Base-by-base conservation (phyloP, 495 filamentous ascomycete species). In the Talaromyces liani region DNA sequence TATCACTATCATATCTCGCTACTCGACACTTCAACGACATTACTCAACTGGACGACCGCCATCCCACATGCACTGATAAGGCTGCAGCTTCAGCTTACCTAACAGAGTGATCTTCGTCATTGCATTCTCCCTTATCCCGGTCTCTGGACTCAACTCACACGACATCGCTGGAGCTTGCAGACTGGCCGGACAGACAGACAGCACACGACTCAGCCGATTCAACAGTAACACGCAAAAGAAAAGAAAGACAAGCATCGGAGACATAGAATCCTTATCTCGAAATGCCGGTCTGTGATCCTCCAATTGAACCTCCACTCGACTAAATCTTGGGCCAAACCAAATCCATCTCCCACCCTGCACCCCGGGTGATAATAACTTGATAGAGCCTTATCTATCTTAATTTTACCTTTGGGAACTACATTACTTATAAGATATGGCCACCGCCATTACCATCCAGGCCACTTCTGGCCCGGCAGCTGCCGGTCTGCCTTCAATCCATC, bases 381-480 rank as follows among this genome's bases (percentile, higher is more conserved):
- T 49, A 20, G 45, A 18, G 27, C 57, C 29, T 59, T 59, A 59
- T 59, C 57, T 34, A 22, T 59, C 31, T 36, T 36, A 59, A 20
- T 22, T 20, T 59, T 20, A 20, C 12, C n/a, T 22, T 14, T n/a
- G 27, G 55, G n/a, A 31, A 58, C 14, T 18, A 31, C 29, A 54
- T 20, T 34, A 63, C 62, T 36, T 57, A 58, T 16, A 10, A 41
- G 41, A 27, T 18, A 78, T 79, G 77, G 77, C 77, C 62, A 75
- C 76, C 56, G 76, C 77, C 70, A 77, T 80, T 68, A 78, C 75
- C 10, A 68, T 79, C 67, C 76, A 79, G 69, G 55, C 62, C 54
- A 39, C 53, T 63, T 57, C 55, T 41, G 51, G 62, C 8, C 77
- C 76, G 60, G 60, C 60, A 49, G 33, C 39, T 51, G 59, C 59